Evolutionary conservation across 352 stramenopile species (phyloP), one percentile per base, ranked within the genome.

Genomic region (Elongisporangium undulatum): DNA sequence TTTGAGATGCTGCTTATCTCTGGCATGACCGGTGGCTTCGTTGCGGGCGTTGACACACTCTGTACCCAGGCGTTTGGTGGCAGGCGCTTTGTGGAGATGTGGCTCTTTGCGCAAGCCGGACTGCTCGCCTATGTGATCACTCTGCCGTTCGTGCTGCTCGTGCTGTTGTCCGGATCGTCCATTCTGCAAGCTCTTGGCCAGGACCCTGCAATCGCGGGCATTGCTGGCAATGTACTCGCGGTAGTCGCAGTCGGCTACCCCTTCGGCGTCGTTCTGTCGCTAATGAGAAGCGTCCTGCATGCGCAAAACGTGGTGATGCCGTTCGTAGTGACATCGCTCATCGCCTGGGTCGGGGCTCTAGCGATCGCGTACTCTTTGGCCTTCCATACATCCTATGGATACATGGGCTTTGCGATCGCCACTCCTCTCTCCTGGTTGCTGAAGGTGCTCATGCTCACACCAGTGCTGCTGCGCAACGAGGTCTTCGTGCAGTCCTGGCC

Each of bases 61-160:
- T 85, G 74, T 50, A 81, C 76, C 23, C 77, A 90, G 63, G 76
- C 78, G 2, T 89, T 81, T 53, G 81, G 81, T 19, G 81, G 66
- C 56, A 82, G 77, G 52, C 68, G 69, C 23, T 66, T 79, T 56
- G 58, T 64, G 19, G 77, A 89, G 55, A 67, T 91, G 55, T 88
- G 81, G 71, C 65, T 85, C 52, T 82, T 85, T 53, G 77, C 65
- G 9, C 79, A 91, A 60, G 79, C 79, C 5, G 77, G 71, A 61
- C 45, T 49, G 53, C 38, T 12, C 39, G 67, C 6, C 3, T 65
- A 61, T 29, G 34, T 52, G 17, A 58, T 66, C 39, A 58, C 26
- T 17, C 12, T 71, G 4, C 63, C 68, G 2, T 21, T 61, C 4
- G 58, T 71, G 19, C 17, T 56, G 1, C 9, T 51, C 3, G 1